A percentile compares a stretch with the other conserved stretches of the same genome.
Evolutionary conservation across 1,284 basidiomycete genomes (phyloP).

Genomic region (Ceratobasidium sp.): DNA sequence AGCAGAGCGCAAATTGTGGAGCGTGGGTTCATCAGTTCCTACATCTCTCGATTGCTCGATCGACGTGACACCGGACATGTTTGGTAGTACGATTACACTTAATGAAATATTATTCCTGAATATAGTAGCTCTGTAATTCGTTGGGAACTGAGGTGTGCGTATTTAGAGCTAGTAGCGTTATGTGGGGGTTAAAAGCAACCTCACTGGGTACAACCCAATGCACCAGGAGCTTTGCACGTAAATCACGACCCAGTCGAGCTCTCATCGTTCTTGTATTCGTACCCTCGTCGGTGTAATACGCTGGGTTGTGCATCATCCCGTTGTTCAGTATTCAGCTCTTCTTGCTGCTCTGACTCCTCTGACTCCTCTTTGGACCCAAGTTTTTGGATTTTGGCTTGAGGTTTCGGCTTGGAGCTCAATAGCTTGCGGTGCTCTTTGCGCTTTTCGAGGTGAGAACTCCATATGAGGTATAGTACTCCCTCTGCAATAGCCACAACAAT

Average conservation of each 20-base stretch:
- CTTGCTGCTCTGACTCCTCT: conserved; percentile 8
- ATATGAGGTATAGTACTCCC: conserved; percentile 70
- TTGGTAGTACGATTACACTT: not conserved
- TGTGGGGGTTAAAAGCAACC: too few relatives aligned
- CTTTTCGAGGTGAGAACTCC: conserved; percentile 48
- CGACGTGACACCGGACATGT: not conserved
- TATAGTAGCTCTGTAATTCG: not conserved
- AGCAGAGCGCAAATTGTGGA: conserved; percentile 47
- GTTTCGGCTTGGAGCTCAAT: not conserved
- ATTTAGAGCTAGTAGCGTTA: not conserved
- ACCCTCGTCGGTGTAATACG: not conserved
- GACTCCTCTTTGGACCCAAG: not conserved
- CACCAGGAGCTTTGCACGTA: too few relatives aligned
- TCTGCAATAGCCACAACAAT: conserved; percentile 68
- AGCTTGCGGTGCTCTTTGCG: conserved; percentile 11
- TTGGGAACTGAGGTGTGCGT: not conserved
- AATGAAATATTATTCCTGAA: not conserved
- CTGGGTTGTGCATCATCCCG: not conserved
- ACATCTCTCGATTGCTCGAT: conserved; percentile 47
- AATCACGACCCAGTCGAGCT: not conserved
- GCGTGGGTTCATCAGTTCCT: conserved; percentile 49
- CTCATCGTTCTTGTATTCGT: conserved; percentile 20
- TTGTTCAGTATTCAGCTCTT: not conserved
- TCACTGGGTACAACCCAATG: not conserved
- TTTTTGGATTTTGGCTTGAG: too few relatives aligned